These are phyloP conservation scores for Flaveria trinervia DNA, from an alignment of 129 eudicot species.

Conservation along the genomic window DNA sequence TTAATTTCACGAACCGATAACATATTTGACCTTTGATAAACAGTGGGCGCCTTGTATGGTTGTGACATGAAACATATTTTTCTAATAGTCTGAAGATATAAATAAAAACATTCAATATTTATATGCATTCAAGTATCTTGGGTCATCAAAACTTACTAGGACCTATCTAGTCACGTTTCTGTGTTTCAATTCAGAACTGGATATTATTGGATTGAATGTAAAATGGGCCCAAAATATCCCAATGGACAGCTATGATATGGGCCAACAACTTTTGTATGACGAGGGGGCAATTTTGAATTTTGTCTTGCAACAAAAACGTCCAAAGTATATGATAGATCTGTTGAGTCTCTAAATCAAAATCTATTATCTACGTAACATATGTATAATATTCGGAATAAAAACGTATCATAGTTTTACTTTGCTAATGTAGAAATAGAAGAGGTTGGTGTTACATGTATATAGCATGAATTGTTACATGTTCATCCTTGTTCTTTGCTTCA, in stretches of 20 bases:
- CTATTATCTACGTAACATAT: too few species aligned
- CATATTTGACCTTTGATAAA: not conserved
- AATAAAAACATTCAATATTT: slow-evolving; percentile 7
- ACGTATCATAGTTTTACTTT: too few species aligned
- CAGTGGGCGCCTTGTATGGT: not conserved
- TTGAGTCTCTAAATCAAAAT: too few species aligned
- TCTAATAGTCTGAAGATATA: not conserved
- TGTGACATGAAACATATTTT: not conserved
- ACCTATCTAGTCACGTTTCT: slow-evolving; percentile 37
- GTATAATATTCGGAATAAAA: too few species aligned
- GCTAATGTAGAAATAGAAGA: too few species aligned
- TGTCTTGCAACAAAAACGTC: not conserved
- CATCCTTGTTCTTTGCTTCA: too few species aligned
- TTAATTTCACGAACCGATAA: too few species aligned
- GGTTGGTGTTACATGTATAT: too few species aligned
- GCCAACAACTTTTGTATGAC: slow-evolving; percentile 12
- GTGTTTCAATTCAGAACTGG: slow-evolving; percentile 22
- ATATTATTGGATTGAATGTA: slow-evolving; percentile 10
- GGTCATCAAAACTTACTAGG: slow-evolving; percentile 15
- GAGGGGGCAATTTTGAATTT: slow-evolving; percentile 23
- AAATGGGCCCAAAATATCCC: slow-evolving; percentile 36
- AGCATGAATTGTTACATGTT: too few species aligned
- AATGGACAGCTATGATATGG: slow-evolving; percentile 21
- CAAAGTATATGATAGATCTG: too few species aligned
- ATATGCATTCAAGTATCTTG: not conserved